Percentiles rank a stretch among this genome's conserved stretches.
These are phyloP conservation scores for Tricholomella constricta DNA, from an alignment of 768 basidiomycete species.

Conservation along the genomic window DNA sequence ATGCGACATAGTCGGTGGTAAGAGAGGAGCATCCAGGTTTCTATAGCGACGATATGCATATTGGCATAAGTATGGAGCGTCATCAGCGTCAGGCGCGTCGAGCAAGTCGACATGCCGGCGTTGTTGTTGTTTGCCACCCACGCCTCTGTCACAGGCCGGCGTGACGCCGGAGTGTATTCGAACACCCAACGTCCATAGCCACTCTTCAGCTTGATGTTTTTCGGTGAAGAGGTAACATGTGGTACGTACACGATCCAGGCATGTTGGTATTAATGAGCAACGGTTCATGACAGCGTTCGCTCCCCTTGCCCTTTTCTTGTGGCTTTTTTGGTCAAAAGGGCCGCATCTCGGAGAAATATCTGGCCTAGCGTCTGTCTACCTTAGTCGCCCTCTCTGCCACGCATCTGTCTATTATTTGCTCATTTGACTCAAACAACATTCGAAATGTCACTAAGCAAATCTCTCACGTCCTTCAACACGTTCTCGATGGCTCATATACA, in stretches of 20 bases:
- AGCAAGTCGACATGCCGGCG: background rate
- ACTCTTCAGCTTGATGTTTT: no score
- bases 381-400: no score
- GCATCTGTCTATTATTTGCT: background rate
- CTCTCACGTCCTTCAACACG: conserved; percentile 1
- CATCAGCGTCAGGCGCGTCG: background rate
- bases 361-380: no score
- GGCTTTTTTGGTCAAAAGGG: no score
- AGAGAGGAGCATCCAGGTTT: background rate
- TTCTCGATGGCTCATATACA: background rate
- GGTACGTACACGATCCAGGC: background rate
- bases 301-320: background rate
- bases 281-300: background rate
- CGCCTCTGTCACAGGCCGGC: conserved; percentile 3
- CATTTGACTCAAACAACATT: background rate
- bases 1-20: background rate
- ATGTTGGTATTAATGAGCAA: no score
- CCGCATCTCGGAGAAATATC: no score
- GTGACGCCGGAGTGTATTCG: conserved; percentile 1
- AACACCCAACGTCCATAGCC: no score
- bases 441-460: background rate
- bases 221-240: no score
- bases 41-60: background rate
- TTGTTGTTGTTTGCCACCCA: background rate
- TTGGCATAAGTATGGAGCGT: background rate